phyloP scores from a whole-genome alignment of 768 basidiomycete genomes.

The Rhizopogon rudus region DNA sequence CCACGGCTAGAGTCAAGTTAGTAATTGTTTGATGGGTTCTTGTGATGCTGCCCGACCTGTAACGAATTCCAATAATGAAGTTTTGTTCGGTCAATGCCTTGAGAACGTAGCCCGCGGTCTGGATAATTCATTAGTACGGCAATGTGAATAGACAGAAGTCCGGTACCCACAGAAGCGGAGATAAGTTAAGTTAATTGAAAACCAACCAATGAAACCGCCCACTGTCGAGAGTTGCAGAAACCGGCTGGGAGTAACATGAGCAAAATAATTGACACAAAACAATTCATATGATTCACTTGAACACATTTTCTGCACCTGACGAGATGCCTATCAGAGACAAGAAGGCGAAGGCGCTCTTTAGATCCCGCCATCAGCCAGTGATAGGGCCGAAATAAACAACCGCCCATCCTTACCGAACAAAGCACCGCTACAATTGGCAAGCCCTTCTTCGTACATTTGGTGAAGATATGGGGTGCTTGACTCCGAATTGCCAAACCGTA shows the following conservation, averaged over 20 bases:
- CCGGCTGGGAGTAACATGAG: constrained; percentile 38
- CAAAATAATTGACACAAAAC: too few species aligned
- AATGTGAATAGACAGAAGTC: neutral
- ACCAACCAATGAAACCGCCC: constrained; percentile 63
- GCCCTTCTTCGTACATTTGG: constrained; percentile 41
- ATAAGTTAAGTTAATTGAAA: constrained; percentile 63
- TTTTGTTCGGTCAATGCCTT: constrained; percentile 57
- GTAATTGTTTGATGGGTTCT: constrained; percentile 13
- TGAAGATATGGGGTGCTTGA: constrained; percentile 44
- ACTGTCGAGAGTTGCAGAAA: constrained; percentile 62
- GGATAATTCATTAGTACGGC: constrained; percentile 9
- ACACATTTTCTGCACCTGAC: constrained; percentile 37
- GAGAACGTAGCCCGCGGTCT: constrained; percentile 64
- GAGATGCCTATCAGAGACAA: constrained; percentile 62
- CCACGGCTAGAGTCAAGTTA: constrained; percentile 36
- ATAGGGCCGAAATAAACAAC: neutral
- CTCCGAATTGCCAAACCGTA: constrained; percentile 22
- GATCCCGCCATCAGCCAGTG: constrained; percentile 2
- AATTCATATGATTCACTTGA: constrained; percentile 4
- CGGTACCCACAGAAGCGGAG: constrained; percentile 54
- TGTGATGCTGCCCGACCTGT: constrained; percentile 30
- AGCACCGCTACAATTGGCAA: constrained; percentile 36
- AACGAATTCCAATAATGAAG: constrained; percentile 57
- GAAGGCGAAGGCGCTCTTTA: constrained; percentile 35
- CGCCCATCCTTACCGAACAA: constrained; percentile 16